Evolutionary conservation across 306 rosid species (phyloP), one percentile per base, ranked within the genome.

Genomic region (Nissolia schottii): DNA sequence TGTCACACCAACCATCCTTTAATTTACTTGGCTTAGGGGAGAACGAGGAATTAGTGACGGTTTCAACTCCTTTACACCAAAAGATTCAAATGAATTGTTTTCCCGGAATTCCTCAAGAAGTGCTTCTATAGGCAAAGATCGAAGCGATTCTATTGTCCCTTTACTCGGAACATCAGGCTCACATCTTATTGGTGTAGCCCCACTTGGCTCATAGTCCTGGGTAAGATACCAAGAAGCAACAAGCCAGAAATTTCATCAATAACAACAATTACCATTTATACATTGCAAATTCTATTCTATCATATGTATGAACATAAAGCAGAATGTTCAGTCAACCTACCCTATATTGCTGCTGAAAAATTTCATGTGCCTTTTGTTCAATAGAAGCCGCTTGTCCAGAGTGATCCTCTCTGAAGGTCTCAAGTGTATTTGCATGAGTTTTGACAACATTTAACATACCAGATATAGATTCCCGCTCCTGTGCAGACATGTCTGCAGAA

Each of bases 181-280:
- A 0, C 69, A 41, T 78, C 91, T 78, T 53, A 70, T 15, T 2
- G 97, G 99, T 3, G 97, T 89, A n/a, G 76, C 62, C 15, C 96
- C 99, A 40, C 81, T 86, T 14, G 96, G 85, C 54, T 95, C 99
- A 64, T 95, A 95, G 72, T 95, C 99, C 99, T 95, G 82, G n/a
- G n/a, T n/a, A n/a, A n/a, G n/a, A n/a, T n/a, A n/a, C n/a, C 40
- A 34, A 7, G 5, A 87, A 81, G 64, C 16, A 22, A 0, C 9
- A 34, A 3, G 8, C 43, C 12, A 31, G 15, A 18, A 1, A 64
- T 14, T 40, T 14, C 55, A 55, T 55, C 51, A 54, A 19, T 32
- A 1, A 13, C 22, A 23, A 35, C 12, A 15, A 19, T 27, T 18
- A 11, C 3, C 27, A 38, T 5, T 70, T 24, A 4, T 2, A 4